These are phyloP conservation scores for Breynia disticha DNA, from an alignment of 441 rosid genomes.

Conservation along the genomic window DNA sequence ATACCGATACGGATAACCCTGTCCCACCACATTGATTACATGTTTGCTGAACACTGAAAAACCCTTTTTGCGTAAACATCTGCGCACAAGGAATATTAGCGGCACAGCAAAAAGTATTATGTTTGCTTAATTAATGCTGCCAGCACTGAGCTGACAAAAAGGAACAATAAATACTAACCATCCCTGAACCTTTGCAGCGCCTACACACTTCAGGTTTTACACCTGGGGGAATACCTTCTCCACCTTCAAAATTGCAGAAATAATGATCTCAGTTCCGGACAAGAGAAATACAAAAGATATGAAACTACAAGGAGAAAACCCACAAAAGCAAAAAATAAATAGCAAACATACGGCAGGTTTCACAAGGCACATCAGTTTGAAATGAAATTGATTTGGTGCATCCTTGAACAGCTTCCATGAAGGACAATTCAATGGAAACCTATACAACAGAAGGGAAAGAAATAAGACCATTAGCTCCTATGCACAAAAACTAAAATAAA, in stretches of 20 bases:
- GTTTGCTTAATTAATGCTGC: not conserved
- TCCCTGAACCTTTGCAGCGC: conserved; percentile 83
- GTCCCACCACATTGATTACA: conserved; percentile 77
- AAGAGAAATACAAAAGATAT: not conserved
- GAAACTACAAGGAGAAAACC: not conserved
- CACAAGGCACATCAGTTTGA: conserved; percentile 75
- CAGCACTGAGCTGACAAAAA: not conserved
- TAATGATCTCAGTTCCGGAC: not conserved
- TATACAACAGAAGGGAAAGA: conserved; percentile 18
- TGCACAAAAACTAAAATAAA: not conserved
- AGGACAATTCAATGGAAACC: conserved; percentile 83
- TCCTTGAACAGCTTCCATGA: conserved; percentile 99
- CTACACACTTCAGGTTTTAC: conserved; percentile 80
- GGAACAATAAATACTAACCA: conserved; percentile 45
- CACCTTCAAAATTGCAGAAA: conserved; percentile 44
- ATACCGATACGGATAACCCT: conserved; percentile 72
- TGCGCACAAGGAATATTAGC: conserved; percentile 22
- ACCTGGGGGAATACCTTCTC: conserved; percentile 97
- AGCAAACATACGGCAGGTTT: conserved; percentile 65
- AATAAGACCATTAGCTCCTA: conserved; percentile 1
- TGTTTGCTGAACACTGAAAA: conserved; percentile 54
- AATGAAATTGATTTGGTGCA: conserved; percentile 74
- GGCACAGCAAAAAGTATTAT: not conserved
- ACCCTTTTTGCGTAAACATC: conserved; percentile 54
- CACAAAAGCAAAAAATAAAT: not conserved